These are phyloP conservation scores for Phytophthora uliginosa DNA, from an alignment of 352 stramenopile genomes.

Conservation along the genomic window DNA sequence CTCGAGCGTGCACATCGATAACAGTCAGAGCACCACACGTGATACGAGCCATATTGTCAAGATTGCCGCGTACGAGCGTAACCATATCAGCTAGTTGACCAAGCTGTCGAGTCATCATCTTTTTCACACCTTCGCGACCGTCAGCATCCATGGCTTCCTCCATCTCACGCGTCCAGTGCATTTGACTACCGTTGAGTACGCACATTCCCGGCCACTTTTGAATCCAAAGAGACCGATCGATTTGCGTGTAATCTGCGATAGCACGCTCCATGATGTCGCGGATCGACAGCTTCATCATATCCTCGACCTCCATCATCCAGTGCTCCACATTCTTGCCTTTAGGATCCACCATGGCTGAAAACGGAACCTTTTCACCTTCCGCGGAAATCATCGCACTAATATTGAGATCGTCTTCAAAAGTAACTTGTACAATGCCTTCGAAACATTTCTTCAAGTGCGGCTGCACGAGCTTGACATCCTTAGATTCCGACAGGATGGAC, in stretches of 20 bases:
- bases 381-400: constrained; percentile 95
- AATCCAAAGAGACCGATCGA: constrained; percentile 92
- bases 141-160: constrained; percentile 86
- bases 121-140: constrained; percentile 78
- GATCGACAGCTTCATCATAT: constrained; percentile 94
- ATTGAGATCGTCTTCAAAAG: constrained; percentile 89
- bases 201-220: constrained; percentile 94
- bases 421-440: constrained; percentile 93
- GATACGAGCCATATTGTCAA: constrained; percentile 89
- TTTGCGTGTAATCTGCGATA: constrained; percentile 91
- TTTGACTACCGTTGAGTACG: constrained; percentile 94
- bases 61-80: constrained; percentile 90
- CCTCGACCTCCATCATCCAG: constrained; percentile 96
- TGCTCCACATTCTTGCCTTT: constrained; percentile 94
- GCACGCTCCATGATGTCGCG: constrained; percentile 89
- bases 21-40: constrained; percentile 94
- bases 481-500: constrained; percentile 94
- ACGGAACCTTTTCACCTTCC: constrained; percentile 90
- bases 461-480: constrained; percentile 94
- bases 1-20: constrained; percentile 97
- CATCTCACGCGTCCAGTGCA: constrained; percentile 95
- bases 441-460: constrained; percentile 97
- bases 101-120: constrained; percentile 88
- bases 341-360: constrained; percentile 88
- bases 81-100: constrained; percentile 96